Base-by-base conservation (phyloP, 2,329 filamentous ascomycete genomes). In the Aspergillus cejpii region DNA sequence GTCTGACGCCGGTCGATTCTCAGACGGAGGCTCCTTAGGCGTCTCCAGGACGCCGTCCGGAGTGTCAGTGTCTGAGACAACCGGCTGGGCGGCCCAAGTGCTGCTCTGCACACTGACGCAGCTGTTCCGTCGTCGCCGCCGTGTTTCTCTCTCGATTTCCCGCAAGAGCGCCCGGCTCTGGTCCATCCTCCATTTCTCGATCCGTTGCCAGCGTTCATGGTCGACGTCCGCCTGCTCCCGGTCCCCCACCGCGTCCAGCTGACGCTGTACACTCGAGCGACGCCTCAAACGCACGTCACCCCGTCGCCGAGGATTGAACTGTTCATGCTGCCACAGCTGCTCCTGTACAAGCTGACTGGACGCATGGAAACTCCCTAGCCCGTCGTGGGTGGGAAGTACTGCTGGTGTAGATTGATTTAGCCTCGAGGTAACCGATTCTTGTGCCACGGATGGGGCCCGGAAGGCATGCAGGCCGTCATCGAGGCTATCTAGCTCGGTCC, bases 381-480 rank as follows among this genome's bases (percentile, higher is more conserved):
- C 92, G 72, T 98, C 90, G 61, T 98, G 92, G 1, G 83, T 80
- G 0, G 92, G 92, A n/a, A 98, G 76, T 2, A 95, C 80, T 0
- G 86, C 81, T 14, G 76, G 74, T 15, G 79, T 73, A 52, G 79
- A 80, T 37, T 79, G 72, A 44, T 78, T 72, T 52, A 74, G 59
- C 50, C 67, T 66, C 50, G 68, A 62, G 47, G 73, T n/a, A n/a
- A n/a, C 56, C 56, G 68, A 44, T 52, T 67, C 55, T 39, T 65
- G 57, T 52, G 66, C 57, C 58, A 76, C 21, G 63, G 71, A 73
- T 12, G 77, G 74, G 36, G 87, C 81, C 41, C 88, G 81, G 61
- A 96, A 96, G 34, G 89, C 90, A 52, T 90, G 85, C 1, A 97
- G 74, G 43, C 94, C 90, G 61, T 91, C 90, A 63, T 97, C 91